Conservation (phyloP, 1,284 basidiomycete genomes). For the Irpex sp. region DNA sequence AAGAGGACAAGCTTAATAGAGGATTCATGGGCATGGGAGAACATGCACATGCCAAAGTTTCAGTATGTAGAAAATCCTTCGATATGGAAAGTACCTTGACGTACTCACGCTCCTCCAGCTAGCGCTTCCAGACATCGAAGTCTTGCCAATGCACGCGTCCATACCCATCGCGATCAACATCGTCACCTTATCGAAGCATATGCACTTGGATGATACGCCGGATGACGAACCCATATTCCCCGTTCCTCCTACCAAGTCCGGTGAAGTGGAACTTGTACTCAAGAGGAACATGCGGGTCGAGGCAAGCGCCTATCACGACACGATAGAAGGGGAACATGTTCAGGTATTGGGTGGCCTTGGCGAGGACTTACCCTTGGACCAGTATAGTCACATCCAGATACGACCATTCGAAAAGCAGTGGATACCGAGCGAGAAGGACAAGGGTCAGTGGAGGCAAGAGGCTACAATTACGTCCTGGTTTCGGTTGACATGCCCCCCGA, state of each 20-base stretch:
- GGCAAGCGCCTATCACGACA: background rate
- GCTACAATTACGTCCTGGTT: slow-evolving; percentile 12
- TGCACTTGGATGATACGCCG: slow-evolving; percentile 9
- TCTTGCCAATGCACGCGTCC: slow-evolving; percentile 11
- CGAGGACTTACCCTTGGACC: background rate
- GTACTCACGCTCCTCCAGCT: slow-evolving; percentile 8
- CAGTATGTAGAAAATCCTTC: slow-evolving; percentile 4
- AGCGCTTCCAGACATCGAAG: slow-evolving; percentile 10
- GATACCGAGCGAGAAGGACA: slow-evolving; percentile 12
- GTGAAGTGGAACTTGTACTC: slow-evolving; percentile 12
- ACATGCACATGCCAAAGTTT: slow-evolving; percentile 16
- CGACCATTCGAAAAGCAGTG: slow-evolving; percentile 13
- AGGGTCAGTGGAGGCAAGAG: slow-evolving; percentile 17
- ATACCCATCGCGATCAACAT: slow-evolving; percentile 18
- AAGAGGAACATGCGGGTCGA: background rate
- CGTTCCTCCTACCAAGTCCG: slow-evolving; percentile 12
- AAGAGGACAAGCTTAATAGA: slow-evolving; percentile 16
- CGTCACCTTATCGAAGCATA: slow-evolving; percentile 13
- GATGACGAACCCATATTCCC: slow-evolving; percentile 13
- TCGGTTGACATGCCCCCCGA: background rate
- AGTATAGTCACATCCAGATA: slow-evolving; percentile 1
- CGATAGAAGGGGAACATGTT: background rate
- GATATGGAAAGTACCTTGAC: too few relatives aligned
- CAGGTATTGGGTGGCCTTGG: slow-evolving; percentile 4
- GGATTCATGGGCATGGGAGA: slow-evolving; percentile 18